phyloP scores from a whole-genome alignment of 495 filamentous ascomycete species.

The Halenospora varia region DNA sequence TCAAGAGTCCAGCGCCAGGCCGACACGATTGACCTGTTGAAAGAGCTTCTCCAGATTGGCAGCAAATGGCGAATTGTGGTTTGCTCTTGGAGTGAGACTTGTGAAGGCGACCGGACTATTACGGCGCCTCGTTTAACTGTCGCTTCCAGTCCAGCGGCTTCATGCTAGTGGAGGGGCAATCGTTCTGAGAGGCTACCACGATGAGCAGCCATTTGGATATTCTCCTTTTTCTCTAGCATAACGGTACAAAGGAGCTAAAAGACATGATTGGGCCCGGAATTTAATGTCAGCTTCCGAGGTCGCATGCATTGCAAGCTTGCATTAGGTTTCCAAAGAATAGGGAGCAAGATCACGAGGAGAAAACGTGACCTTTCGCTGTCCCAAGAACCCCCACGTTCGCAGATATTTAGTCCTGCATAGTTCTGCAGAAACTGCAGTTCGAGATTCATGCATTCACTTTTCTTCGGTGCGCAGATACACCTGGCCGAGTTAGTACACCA shows the following conservation, averaged over 20 bases:
- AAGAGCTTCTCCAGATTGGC: not conserved
- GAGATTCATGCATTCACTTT: no score
- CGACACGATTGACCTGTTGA: not conserved
- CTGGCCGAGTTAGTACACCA: no score
- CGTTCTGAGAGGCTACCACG: not conserved
- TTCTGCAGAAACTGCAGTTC: no score
- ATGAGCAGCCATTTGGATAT: not conserved
- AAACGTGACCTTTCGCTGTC: not conserved
- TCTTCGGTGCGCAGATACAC: no score
- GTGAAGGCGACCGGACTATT: not conserved
- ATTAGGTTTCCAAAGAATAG: not conserved
- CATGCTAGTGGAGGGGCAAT: constrained; percentile 15
- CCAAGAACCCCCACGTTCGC: no score
- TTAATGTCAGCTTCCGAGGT: not conserved
- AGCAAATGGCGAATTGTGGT: no score
- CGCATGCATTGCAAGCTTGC: not conserved
- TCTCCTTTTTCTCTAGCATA: not conserved
- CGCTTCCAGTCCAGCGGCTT: constrained; percentile 14
- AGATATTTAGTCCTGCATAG: no score
- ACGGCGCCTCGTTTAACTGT: not conserved
- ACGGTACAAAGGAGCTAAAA: not conserved
- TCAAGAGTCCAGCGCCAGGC: not conserved
- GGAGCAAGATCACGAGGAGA: not conserved
- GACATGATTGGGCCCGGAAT: not conserved
- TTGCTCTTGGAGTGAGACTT: no score